Conservation (phyloP, 108 stramenopile genomes). For the Epithemia pelagica region DNA sequence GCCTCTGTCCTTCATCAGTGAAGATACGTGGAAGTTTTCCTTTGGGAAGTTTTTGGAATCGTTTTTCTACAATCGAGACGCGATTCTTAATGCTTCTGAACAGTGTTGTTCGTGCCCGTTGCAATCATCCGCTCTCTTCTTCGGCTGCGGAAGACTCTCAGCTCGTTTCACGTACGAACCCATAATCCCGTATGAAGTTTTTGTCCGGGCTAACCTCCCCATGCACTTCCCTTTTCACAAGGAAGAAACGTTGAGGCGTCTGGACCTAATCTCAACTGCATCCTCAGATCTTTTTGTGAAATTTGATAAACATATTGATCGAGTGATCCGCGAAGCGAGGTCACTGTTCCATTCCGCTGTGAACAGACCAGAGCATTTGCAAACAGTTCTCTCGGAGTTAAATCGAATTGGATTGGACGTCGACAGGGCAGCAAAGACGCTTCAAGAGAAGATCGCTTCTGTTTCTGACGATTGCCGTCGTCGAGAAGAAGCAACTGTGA, state of each 20-base stretch:
- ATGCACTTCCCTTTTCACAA: constrained; percentile 75
- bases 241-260: constrained; percentile 48
- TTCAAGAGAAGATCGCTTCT: constrained; percentile 82
- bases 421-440: constrained; percentile 66
- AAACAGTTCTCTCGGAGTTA: constrained; percentile 76
- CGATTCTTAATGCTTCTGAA: constrained; percentile 63
- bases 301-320: constrained; percentile 84
- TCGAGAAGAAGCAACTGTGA: constrained; percentile 20
- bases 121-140: constrained; percentile 82
- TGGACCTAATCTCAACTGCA: constrained; percentile 68
- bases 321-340: constrained; percentile 76
- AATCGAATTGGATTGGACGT: constrained; percentile 73
- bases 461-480: constrained; percentile 52
- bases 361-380: constrained; percentile 73
- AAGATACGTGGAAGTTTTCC: constrained; percentile 92
- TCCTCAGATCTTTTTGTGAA: constrained; percentile 73
- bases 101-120: constrained; percentile 61
- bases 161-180: constrained; percentile 87
- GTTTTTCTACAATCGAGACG: constrained; percentile 88
- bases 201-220: constrained; percentile 70
- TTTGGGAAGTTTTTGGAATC: constrained; percentile 97
- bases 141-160: constrained; percentile 80
- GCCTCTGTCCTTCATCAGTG: constrained; percentile 68
- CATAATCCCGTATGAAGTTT: constrained; percentile 78
- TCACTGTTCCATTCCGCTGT: constrained; percentile 57